A percentile compares a stretch with the other conserved stretches of the same genome.
Conservation (phyloP, 805 yeast species). For the Lachancea meyersii region DNA sequence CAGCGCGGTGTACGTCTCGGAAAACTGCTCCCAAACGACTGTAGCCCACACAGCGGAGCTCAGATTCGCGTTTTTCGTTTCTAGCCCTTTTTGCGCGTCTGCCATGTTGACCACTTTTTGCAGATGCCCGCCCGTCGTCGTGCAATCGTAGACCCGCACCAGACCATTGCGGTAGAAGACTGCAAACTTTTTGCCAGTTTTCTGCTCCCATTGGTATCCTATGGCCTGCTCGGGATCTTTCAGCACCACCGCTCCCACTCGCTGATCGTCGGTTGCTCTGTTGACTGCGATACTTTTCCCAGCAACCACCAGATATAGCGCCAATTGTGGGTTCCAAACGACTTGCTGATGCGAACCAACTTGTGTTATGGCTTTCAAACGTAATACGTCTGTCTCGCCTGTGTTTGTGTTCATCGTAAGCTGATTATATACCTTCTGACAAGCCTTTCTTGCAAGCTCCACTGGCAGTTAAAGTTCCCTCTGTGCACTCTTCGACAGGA, state of each 20-base stretch:
- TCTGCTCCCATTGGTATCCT: constrained; percentile 22
- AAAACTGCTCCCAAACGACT: background rate
- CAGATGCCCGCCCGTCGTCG: constrained; percentile 20
- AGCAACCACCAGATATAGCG: constrained; percentile 13
- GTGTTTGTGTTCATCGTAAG: background rate
- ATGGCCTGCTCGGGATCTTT: constrained; percentile 17
- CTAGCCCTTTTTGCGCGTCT: constrained; percentile 2
- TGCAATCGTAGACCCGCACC: constrained; percentile 44
- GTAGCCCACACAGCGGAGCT: constrained; percentile 1
- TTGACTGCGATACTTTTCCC: constrained; percentile 15
- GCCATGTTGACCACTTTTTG: constrained; percentile 16
- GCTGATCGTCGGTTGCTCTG: constrained; percentile 16
- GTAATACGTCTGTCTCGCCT: background rate
- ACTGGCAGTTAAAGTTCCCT: no score
- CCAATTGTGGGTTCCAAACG: constrained; percentile 16
- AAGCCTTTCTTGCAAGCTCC: no score
- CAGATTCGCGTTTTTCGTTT: background rate
- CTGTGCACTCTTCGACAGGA: no score
- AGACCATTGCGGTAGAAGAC: constrained; percentile 41
- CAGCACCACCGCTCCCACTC: constrained; percentile 18
- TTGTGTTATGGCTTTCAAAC: constrained; percentile 1
- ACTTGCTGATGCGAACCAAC: constrained; percentile 5
- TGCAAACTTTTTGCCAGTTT: constrained; percentile 36
- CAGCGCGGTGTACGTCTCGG: constrained; percentile 3
- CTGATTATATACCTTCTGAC: no score